Percentiles rank a stretch among this genome's conserved stretches.
Conservation (phyloP, 2,329 filamentous ascomycete species). For the Curvularia verruculosa region DNA sequence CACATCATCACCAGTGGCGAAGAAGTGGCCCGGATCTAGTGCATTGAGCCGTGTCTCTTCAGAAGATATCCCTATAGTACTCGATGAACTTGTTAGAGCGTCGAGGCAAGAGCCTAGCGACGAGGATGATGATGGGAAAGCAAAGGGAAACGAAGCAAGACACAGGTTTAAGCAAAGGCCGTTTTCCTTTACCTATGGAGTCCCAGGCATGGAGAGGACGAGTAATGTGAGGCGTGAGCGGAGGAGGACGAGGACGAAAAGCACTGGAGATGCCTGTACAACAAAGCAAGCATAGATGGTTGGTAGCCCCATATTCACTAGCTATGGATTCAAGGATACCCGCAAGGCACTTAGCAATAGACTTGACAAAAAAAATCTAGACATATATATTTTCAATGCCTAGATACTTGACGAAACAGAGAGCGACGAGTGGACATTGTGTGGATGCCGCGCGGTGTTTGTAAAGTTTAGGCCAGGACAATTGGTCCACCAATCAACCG, state of each 20-base stretch:
- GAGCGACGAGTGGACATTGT: not conserved
- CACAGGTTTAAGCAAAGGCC: not conserved
- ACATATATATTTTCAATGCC: not conserved
- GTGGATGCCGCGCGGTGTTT: conserved; percentile 24
- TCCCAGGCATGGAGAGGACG: not conserved
- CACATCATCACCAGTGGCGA: not conserved
- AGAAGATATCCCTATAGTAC: conserved; percentile 6
- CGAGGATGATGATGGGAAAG: conserved; percentile 2
- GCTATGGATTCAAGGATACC: conserved; percentile 1
- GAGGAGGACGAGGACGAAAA: conserved; percentile 13
- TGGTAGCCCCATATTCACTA: not conserved
- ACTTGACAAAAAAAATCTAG: not conserved
- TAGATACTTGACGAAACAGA: not conserved
- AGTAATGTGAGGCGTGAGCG: conserved; percentile 8
- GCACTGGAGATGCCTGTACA: not conserved
- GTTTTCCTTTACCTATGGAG: not conserved
- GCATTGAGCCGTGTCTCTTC: not conserved
- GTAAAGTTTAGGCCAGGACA: not conserved
- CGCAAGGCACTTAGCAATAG: not conserved
- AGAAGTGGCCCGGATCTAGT: conserved; percentile 3
- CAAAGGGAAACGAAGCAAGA: not conserved
- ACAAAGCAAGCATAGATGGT: not conserved
- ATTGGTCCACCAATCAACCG: conserved; percentile 5
- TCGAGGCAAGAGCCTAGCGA: conserved; percentile 10
- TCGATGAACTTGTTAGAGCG: conserved; percentile 16